Base-by-base conservation (phyloP, 768 basidiomycete species). In the Rickenella mellea region DNA sequence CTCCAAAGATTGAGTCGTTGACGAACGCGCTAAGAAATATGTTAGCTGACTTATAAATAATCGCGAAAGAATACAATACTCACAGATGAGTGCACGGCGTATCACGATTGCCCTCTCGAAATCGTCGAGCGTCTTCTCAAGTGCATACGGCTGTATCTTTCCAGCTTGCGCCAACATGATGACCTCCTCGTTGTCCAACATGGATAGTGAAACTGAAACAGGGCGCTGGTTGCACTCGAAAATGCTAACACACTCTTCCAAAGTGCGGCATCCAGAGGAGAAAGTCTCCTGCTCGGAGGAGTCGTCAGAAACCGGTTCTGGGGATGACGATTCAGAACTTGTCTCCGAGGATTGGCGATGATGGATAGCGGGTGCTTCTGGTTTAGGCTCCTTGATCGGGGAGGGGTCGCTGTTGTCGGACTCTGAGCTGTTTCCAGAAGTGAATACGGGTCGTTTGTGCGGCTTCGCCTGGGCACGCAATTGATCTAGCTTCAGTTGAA, bases 101-200 rank as follows among this genome's bases (percentile, higher is more conserved):
- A 99, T 73, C 25, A 71, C 61, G 2, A 98, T 93, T 27, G 96
- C 93, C 32, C 96, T 68, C 52, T 90, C 86, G 1, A 85, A 64
- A 49, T 92, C 82, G 41, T 79, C 90, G n/a, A 97, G 63, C 24
- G 90, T 80, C 68, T 97, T 98, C 66, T 99, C 96, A 43, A 98
- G 64, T 21, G 89, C 87, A 60, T 99, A 98, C n/a, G 87, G 74
- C 1, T 87, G 83, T 42, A 98, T 83, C 75, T 94, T 96, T 22
- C 92, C 90, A 48, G 80, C 81, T 65, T 93, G 89, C 2, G 82
- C 74, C 35, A 99, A 69, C 43, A 91, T 41, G 42, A 98, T 82
- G 33, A 99, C 70, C 62, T 98, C 96, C 56, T 98, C 94, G 51
- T 99, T 90, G 41, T 76, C 84, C 54, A 99, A 63, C 49, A 76